phyloP scores from a whole-genome alignment of 208 protist genomes.

The Acanthamoeba triangularis region DNA sequence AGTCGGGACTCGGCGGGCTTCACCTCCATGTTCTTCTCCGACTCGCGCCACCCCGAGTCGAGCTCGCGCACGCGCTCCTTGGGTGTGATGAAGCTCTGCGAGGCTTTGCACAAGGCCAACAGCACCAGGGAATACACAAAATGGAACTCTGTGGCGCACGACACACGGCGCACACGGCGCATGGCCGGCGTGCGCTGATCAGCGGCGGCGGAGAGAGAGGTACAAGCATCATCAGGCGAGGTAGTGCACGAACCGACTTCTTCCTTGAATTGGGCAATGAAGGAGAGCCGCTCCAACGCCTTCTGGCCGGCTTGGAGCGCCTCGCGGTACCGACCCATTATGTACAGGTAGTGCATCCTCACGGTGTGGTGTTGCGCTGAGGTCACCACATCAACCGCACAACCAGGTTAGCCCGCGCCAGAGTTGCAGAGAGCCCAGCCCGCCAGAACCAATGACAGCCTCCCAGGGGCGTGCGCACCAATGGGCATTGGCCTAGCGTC shows the following conservation, averaged over 20 bases:
- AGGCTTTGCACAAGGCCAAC: slow-evolving; percentile 31
- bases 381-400: neutral
- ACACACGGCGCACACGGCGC: too few relatives aligned
- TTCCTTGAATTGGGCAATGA: slow-evolving; percentile 54
- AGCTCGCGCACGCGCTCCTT: slow-evolving; percentile 46
- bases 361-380: slow-evolving; percentile 41
- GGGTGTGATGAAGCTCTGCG: slow-evolving; percentile 38
- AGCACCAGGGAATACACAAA: slow-evolving; percentile 51
- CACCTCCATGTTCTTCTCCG: slow-evolving; percentile 16
- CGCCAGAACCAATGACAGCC: neutral
- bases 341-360: slow-evolving; percentile 70
- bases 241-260: slow-evolving; percentile 21
- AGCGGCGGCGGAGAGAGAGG: neutral
- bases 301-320: neutral
- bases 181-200: neutral
- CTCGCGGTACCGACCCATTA: slow-evolving; percentile 55
- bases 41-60: neutral
- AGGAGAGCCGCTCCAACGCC: neutral
- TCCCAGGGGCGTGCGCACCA: neutral
- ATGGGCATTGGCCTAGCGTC: slow-evolving; percentile 36
- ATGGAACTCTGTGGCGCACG: slow-evolving; percentile 10
- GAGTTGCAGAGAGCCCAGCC: neutral
- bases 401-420: neutral
- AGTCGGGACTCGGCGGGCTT: neutral
- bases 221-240: neutral